These are phyloP conservation scores for Coemansia sp. DNA, from an alignment of 192 early-diverging fungal species.

Conservation along the genomic window DNA sequence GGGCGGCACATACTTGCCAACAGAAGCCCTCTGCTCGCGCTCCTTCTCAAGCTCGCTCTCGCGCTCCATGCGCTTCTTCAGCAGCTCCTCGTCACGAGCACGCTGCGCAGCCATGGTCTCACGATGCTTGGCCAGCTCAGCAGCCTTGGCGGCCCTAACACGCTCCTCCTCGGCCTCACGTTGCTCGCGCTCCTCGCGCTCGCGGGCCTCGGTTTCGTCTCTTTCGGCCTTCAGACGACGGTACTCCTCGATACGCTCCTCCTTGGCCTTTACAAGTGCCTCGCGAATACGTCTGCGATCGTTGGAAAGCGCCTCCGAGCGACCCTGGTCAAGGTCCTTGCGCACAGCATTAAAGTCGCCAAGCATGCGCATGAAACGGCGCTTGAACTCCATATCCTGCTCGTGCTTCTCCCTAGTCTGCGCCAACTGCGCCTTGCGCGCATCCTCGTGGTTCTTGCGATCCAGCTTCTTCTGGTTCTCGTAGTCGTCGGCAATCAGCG, in stretches of 20 bases:
- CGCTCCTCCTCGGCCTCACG: conserved; percentile 36
- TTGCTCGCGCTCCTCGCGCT: conserved; percentile 53
- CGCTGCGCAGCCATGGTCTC: conserved; percentile 52
- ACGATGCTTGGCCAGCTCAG: conserved; percentile 41
- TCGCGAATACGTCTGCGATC: conserved; percentile 65
- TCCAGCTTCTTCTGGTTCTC: conserved; percentile 86
- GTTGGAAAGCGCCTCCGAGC: conserved; percentile 62
- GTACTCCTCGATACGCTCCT: conserved; percentile 54
- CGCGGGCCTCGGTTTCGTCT: conserved; percentile 51
- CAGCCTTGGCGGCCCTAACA: conserved; percentile 42
- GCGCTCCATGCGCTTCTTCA: conserved; percentile 54
- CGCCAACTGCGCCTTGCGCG: conserved; percentile 68
- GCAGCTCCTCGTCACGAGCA: conserved; percentile 44
- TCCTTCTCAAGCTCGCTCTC: conserved; percentile 37
- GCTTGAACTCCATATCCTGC: conserved; percentile 75
- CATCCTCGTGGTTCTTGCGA: conserved; percentile 72
- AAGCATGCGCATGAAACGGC: conserved; percentile 76
- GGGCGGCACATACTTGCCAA: conserved; percentile 43
- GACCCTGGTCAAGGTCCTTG: conserved; percentile 56
- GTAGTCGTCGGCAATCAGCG: conserved; percentile 88
- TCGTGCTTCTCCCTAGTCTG: conserved; percentile 66
- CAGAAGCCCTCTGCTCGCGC: conserved; percentile 15
- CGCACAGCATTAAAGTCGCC: conserved; percentile 73
- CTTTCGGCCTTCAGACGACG: conserved; percentile 43
- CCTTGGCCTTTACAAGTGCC: conserved; percentile 49